These are phyloP conservation scores for Pyrenophora graminea DNA, from an alignment of 2,329 filamentous ascomycete species.

Conservation along the genomic window DNA sequence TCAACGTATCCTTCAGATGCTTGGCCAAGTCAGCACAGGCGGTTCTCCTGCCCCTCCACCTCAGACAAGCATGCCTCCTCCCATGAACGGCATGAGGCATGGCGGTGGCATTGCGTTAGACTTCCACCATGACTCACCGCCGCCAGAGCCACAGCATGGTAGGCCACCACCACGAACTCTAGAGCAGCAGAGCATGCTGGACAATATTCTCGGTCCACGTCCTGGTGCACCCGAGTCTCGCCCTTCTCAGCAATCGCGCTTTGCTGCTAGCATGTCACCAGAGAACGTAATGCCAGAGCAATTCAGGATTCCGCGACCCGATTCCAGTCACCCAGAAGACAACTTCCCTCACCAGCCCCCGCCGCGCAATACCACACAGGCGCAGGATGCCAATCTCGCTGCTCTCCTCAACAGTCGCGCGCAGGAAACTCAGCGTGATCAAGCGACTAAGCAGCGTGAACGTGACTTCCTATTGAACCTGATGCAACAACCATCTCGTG, in stretches of 20 bases:
- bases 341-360: slow-evolving; percentile 39
- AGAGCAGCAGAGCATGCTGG: slow-evolving; percentile 44
- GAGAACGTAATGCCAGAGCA: slow-evolving; percentile 39
- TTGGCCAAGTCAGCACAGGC: slow-evolving; percentile 58
- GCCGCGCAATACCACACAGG: slow-evolving; percentile 30
- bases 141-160: slow-evolving; percentile 32
- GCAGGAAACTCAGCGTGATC: slow-evolving; percentile 43
- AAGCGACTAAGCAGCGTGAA: slow-evolving; percentile 61
- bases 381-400: slow-evolving; percentile 41
- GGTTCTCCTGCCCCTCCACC: slow-evolving; percentile 22
- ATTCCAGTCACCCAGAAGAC: slow-evolving; percentile 37
- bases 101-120: slow-evolving; percentile 39
- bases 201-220: slow-evolving; percentile 42
- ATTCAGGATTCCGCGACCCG: slow-evolving; percentile 36
- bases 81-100: slow-evolving; percentile 35
- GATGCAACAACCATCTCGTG: slow-evolving; percentile 65
- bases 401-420: slow-evolving; percentile 47
- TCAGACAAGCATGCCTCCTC: slow-evolving; percentile 26
- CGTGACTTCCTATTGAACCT: slow-evolving; percentile 85
- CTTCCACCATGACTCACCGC: slow-evolving; percentile 38
- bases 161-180: slow-evolving; percentile 32
- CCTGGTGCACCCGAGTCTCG: slow-evolving; percentile 37
- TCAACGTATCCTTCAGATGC: slow-evolving; percentile 78
- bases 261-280: slow-evolving; percentile 42
- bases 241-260: slow-evolving; percentile 36